Evolutionary conservation across 371 early-diverging fungal species (phyloP).

Genomic region (Chytridium lagenaria): DNA sequence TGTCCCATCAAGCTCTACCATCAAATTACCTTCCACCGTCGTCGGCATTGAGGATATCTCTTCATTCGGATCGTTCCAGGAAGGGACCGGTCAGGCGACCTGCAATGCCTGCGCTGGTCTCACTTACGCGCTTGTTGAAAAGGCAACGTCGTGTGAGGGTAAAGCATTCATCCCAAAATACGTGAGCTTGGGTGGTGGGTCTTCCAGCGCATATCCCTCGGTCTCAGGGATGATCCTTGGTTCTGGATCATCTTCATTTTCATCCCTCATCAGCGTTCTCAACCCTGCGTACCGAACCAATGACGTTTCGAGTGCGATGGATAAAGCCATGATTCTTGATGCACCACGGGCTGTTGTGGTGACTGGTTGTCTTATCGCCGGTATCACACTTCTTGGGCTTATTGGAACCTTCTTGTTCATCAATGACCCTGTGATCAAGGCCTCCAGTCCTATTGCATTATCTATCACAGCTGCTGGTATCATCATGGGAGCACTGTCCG

Average conservation of each 20-base stretch:
- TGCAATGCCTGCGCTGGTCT: conserved; percentile 18
- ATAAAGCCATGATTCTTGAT: conserved; percentile 2
- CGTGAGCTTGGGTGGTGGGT: background rate
- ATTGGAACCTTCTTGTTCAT: conserved; percentile 8
- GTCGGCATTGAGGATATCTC: conserved; percentile 2
- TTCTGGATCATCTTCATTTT: background rate
- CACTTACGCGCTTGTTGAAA: conserved; percentile 3
- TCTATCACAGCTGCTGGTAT: conserved; percentile 22
- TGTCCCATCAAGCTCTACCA: background rate
- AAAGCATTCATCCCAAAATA: conserved; percentile 20
- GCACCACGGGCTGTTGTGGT: conserved; percentile 18
- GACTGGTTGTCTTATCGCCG: conserved; percentile 4
- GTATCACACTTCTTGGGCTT: background rate
- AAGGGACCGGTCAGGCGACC: conserved; percentile 6
- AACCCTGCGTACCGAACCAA: background rate
- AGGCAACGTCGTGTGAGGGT: conserved; percentile 11
- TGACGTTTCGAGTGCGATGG: background rate
- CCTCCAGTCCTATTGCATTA: conserved; percentile 15
- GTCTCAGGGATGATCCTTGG: background rate
- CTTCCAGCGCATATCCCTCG: background rate
- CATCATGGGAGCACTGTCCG: conserved; percentile 16
- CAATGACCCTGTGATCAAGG: conserved; percentile 22
- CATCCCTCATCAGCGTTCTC: conserved; percentile 1
- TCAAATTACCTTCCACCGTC: background rate
- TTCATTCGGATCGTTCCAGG: conserved; percentile 18